Evolutionary conservation across 805 yeast species (phyloP), one percentile per base, ranked within the genome.

Genomic region (Candida mattraensis): DNA sequence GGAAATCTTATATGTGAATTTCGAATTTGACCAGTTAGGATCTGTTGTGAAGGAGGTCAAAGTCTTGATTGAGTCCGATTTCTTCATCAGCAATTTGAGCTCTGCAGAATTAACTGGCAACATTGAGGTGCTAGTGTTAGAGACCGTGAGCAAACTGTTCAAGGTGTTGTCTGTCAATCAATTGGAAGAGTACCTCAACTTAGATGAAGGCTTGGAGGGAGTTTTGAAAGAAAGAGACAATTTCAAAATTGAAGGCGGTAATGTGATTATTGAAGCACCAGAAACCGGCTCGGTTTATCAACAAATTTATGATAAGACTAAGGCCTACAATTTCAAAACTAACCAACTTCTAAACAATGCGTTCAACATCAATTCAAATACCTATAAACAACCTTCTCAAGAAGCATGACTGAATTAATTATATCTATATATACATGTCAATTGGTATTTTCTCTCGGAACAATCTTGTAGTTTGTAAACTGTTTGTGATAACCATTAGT

Each of bases 231-330:
- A 36, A n/a, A 42, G 37, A 25, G 45, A 42, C 13, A 45, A 41
- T 33, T 34, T 77, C 39, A 70, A 75, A 42, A 74, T 72, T 45
- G 60, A 67, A 29, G 73, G 70, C 44, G 76, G 73, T 25, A 58
- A 78, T 6, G 42, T 54, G 15, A 69, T 75, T 18, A 64, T 80
- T 40, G 72, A 72, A 58, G 72, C 72, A 54, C 78, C 76, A 46
- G 74, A 77, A 38, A 60, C 67, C 14, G 69, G 69, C 33, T 67
- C 78, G 49, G 76, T 77, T 25, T 71, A 82, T 63, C 87, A 84
- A 47, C 83, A 80, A 46, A 74, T 84, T 24, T 73, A 75, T 44
- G 85, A 80, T 50, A 76, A 73, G 58, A 77, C 84, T n/a, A 80
- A 79, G 66, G 78, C 78, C 4, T 62, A 79, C 50, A 70, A 76